phyloP scores from a whole-genome alignment of 805 yeast genomes.

The Nakazawaea laoshanensis region DNA sequence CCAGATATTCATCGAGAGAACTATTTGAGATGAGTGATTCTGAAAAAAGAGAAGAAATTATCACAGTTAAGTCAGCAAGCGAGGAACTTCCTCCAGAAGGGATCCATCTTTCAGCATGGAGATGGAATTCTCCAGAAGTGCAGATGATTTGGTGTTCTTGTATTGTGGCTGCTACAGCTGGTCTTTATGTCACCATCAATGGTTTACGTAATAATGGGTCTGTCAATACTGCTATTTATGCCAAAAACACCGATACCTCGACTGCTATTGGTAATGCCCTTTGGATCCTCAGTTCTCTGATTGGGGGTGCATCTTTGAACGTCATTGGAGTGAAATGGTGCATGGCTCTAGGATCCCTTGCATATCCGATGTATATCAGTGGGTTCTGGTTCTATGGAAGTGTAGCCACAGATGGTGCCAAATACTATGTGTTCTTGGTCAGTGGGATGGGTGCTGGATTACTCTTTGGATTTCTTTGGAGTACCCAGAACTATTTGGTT shows the following conservation, averaged over 20 bases:
- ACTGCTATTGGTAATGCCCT: constrained; percentile 9
- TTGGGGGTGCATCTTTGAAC: constrained; percentile 7
- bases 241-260: constrained; percentile 2
- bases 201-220: constrained; percentile 9
- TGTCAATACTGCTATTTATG: neutral
- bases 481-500: constrained; percentile 13
- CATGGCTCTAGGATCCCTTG: constrained; percentile 12
- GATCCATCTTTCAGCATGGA: constrained; percentile 6
- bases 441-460: constrained; percentile 12
- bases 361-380: constrained; percentile 14
- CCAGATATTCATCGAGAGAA: too few relatives aligned
- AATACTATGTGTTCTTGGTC: constrained; percentile 11
- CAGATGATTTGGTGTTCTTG: constrained; percentile 10
- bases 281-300: constrained; percentile 10
- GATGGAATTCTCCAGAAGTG: constrained; percentile 10
- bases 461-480: constrained; percentile 14
- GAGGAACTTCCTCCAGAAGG: too few relatives aligned
- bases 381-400: constrained; percentile 13
- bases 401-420: constrained; percentile 10
- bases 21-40: too few relatives aligned
- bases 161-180: constrained; percentile 8
- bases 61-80: too few relatives aligned
- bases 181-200: constrained; percentile 10
- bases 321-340: constrained; percentile 8
- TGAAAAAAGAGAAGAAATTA: too few relatives aligned